A percentile compares a stretch with the other conserved stretches of the same genome.
phyloP scores from a whole-genome alignment of 768 basidiomycete species.

The Kwoniella sp. region DNA sequence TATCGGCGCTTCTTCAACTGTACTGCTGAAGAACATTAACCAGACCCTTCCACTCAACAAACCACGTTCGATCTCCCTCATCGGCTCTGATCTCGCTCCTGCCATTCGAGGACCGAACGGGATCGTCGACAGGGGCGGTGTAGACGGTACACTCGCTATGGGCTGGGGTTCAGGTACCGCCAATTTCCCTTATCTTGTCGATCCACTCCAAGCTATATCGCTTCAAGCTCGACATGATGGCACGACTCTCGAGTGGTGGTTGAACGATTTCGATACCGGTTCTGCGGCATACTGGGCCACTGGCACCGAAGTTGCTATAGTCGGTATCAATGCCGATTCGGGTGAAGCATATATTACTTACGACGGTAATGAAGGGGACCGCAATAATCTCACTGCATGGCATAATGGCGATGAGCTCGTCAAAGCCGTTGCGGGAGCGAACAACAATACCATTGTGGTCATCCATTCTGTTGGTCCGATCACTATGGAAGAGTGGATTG shows the following conservation, averaged over 20 bases:
- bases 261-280: conserved; percentile 69
- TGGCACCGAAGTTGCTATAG: conserved; percentile 68
- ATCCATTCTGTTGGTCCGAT: conserved; percentile 70
- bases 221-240: conserved; percentile 67
- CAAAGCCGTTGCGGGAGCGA: conserved; percentile 61
- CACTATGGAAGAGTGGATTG: conserved; percentile 65
- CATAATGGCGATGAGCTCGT: conserved; percentile 72
- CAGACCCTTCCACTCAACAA: conserved; percentile 63
- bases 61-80: conserved; percentile 62
- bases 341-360: conserved; percentile 82
- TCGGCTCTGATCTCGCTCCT: conserved; percentile 66
- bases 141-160: conserved; percentile 70
- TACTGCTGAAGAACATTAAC: conserved; percentile 72
- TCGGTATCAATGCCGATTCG: conserved; percentile 73
- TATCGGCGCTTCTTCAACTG: conserved; percentile 72
- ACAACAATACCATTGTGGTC: conserved; percentile 63
- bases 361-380: conserved; percentile 75
- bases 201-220: conserved; percentile 81
- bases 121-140: conserved; percentile 65
- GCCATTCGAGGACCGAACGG: conserved; percentile 70
- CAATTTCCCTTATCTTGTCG: conserved; percentile 69
- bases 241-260: conserved; percentile 68
- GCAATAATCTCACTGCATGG: conserved; percentile 73
- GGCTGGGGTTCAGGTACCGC: conserved; percentile 90
- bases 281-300: conserved; percentile 57